These are phyloP conservation scores for Arthromyces matolae DNA, from an alignment of 768 basidiomycete species.

Conservation along the genomic window DNA sequence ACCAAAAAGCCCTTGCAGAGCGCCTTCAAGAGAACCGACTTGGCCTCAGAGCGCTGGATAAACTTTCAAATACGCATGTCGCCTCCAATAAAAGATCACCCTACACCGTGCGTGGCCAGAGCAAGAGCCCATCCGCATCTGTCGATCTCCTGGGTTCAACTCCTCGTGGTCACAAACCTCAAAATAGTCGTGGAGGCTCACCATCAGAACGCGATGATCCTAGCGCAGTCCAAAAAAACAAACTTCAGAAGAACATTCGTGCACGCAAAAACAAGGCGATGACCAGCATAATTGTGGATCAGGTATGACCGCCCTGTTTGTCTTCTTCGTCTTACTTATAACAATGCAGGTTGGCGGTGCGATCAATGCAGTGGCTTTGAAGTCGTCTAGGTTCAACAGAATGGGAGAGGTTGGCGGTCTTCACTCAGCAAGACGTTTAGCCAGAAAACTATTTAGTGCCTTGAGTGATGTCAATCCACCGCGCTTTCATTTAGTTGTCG, in stretches of 20 bases:
- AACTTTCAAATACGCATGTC: conserved; percentile 63
- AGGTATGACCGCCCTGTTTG: conserved; percentile 31
- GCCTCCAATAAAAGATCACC: conserved; percentile 33
- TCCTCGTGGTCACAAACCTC: conserved; percentile 12
- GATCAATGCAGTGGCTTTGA: conserved; percentile 68
- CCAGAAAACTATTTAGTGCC: conserved; percentile 62
- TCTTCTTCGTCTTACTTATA: not conserved
- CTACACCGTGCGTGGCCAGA: conserved; percentile 44
- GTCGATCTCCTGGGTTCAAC: conserved; percentile 27
- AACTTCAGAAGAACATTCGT: conserved; percentile 24
- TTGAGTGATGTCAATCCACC: conserved; percentile 59
- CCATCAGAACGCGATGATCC: conserved; percentile 15
- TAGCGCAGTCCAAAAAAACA: conserved; percentile 9
- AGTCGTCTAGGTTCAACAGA: conserved; percentile 58
- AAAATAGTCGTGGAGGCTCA: conserved; percentile 12
- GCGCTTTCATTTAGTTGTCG: conserved; percentile 59
- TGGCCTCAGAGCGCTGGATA: conserved; percentile 67
- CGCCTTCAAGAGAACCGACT: conserved; percentile 67
- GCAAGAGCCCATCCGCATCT: conserved; percentile 36
- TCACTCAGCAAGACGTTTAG: conserved; percentile 62
- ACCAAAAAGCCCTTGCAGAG: conserved; percentile 71
- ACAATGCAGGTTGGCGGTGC: conserved; percentile 47
- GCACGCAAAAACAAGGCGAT: conserved; percentile 49
- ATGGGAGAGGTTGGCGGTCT: conserved; percentile 52
- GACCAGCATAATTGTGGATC: conserved; percentile 68